Evolutionary conservation across 192 early-diverging fungal genomes (phyloP), one percentile per base, ranked within the genome.

Genomic region (Coemansia sp.): DNA sequence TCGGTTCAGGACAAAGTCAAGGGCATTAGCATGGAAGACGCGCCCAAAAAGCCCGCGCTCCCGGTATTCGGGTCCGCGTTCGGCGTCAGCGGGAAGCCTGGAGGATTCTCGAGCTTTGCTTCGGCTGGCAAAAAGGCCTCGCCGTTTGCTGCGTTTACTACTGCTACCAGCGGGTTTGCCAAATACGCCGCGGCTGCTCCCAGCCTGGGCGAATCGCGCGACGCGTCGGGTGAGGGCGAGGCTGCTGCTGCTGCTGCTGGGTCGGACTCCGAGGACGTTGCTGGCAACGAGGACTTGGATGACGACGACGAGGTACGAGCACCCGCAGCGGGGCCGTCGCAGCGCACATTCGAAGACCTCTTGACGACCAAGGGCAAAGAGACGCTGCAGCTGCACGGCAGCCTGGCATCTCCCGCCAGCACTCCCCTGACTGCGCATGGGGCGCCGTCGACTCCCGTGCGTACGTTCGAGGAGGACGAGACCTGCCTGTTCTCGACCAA

Each of bases 401-500:
- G 19, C 8, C 46, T 55, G 51, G 25, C 4, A 3, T 55, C 51
- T 11, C 51, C 51, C 6, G 51, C 10, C 3, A 55, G 51, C 51
- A 29, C 27, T 1, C 51, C 51, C 11, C 8, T 27, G 51, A 55
- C 25, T 5, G 46, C 7, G 46, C 63, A 0, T 17, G 67, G 46
- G 37, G 46, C n/a, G 34, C 23, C 34, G 7, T 12, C 59, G 21
- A 68, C 57, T 10, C 74, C 74, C 0, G 65, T 75, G 36, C 45
- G 69, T 11, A 85, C 84, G 8, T 69, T 74, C 55, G 84, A 85
- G 68, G 84, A 85, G 44, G 77, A 84, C 62, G 84, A 85, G 41
- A 77, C 67, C 8, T 83, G 76, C 25, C 11, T 79, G 21, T 80
- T 69, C 39, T 23, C 70, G 10, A 72, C 81, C 15, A 82, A 78